Percentiles rank a stretch among this genome's conserved stretches.
Conservation (phyloP, 2,329 filamentous ascomycete species). For the Diaporthe citriasiana region DNA sequence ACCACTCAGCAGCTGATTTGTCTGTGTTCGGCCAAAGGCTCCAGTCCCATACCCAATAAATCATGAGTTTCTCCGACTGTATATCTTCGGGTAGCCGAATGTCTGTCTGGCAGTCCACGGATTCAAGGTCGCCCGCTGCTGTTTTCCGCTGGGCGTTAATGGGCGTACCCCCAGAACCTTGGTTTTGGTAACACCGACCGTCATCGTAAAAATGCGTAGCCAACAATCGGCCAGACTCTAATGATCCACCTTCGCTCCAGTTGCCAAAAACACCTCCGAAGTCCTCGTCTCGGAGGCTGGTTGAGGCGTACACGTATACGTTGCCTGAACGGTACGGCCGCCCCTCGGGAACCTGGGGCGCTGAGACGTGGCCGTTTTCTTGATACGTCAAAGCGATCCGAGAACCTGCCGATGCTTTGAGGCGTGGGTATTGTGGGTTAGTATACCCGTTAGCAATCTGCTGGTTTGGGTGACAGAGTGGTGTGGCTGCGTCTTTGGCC, state of each 20-base stretch:
- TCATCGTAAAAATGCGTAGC: neutral
- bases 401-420: neutral
- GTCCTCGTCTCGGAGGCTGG: neutral
- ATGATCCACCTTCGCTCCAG: neutral
- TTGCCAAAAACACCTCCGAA: neutral
- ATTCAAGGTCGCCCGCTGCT: neutral
- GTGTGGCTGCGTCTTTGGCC: neutral
- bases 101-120: neutral
- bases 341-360: slow-evolving; percentile 1
- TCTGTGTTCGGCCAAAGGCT: neutral
- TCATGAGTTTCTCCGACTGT: neutral
- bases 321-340: neutral
- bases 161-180: neutral
- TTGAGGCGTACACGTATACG: neutral
- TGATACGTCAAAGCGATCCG: neutral
- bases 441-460: neutral
- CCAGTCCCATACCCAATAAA: slow-evolving; percentile 14
- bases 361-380: slow-evolving; percentile 10
- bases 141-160: neutral
- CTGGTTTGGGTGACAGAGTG: neutral
- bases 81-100: neutral
- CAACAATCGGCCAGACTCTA: neutral
- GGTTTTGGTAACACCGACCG: neutral
- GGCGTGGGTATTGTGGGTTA: neutral
- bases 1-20: neutral